Base-by-base conservation (phyloP, 108 stramenopile species). In the Nannochloropsis oceanica region DNA sequence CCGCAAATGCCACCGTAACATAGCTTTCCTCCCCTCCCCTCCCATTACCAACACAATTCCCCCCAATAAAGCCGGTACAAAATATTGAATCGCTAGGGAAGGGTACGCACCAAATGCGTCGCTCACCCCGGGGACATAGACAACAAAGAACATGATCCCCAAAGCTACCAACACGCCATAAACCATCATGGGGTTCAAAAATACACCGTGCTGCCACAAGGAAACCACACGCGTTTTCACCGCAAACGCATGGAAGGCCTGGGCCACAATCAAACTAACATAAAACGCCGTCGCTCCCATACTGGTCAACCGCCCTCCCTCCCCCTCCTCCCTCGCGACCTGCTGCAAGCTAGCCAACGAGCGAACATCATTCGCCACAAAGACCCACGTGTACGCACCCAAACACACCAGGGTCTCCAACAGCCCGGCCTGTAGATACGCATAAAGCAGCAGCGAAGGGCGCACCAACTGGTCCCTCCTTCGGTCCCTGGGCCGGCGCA, bases 381-480 rank as follows among this genome's bases (percentile, higher is more conserved):
- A 73, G n/a, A 73, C 59, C 59, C 59, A 73, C 59, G 34, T 5
- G 34, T 34, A 34, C 34, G 59, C 59, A 7, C 59, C 59, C n/a
- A 73, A n/a, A 73, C 59, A 73, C 22, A 73, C 59, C 59, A 73
- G n/a, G 9, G 59, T n/a, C n/a, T n/a, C 2, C 59, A 73, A 73
- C 59, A 73, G 22, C n/a, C 59, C 59, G 5, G 59, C n/a, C 59
- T 73, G 59, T 7, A 73, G 59, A 9, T 73, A 73, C 22, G 59
- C 59, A 9, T 73, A 18, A 73, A n/a, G 22, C 59, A 0, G 0
- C 1, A 73, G 59, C n/a, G n/a, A 73, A 73, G 59, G 18, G 18
- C 59, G n/a, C 79, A 93, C 92, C 12, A 93, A 92, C 80, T 91
- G 88, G 84, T 92, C 92, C 18, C 86, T 44, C 59, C 81, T 86